These are phyloP conservation scores for Nemania sp. DNA, from an alignment of 2,329 filamentous ascomycete genomes.

Conservation along the genomic window DNA sequence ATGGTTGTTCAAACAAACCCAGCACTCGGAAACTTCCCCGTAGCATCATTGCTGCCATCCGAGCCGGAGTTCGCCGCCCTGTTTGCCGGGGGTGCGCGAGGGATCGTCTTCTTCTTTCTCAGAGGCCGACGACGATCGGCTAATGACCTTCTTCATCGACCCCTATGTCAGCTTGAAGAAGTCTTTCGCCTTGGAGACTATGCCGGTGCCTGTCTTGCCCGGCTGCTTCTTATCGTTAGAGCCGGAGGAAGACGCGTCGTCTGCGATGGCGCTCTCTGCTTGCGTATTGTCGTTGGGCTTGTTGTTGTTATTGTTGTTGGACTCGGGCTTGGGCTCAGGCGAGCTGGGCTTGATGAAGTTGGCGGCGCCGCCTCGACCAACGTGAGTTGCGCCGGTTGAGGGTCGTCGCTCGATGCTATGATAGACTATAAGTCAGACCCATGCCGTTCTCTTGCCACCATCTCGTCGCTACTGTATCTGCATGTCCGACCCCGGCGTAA, in stretches of 20 bases:
- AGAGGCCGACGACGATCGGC: no score
- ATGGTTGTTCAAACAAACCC: no score
- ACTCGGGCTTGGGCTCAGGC: constrained; percentile 6
- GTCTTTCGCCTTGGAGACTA: constrained; percentile 51
- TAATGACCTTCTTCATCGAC: constrained; percentile 18
- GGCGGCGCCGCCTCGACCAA: constrained; percentile 75
- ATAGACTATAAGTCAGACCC: not conserved
- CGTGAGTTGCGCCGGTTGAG: constrained; percentile 63
- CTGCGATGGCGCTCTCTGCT: constrained; percentile 1
- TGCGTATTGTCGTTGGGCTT: no score
- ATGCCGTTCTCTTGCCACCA: not conserved
- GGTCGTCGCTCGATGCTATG: constrained; percentile 56
- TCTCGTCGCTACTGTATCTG: not conserved
- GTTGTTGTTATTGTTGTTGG: no score
- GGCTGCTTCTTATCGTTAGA: constrained; percentile 24
- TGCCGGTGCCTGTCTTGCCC: constrained; percentile 18
- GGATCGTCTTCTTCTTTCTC: no score
- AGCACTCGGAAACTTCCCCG: no score
- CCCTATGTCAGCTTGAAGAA: constrained; percentile 53
- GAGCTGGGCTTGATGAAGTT: constrained; percentile 60
- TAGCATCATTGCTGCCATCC: no score
- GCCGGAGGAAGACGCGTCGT: constrained; percentile 37
- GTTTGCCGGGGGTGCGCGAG: no score
- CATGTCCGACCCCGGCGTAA: not conserved
- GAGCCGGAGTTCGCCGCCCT: no score